These are phyloP conservation scores for Leccinum solheimii DNA, from an alignment of 1,284 basidiomycete species.

Conservation along the genomic window DNA sequence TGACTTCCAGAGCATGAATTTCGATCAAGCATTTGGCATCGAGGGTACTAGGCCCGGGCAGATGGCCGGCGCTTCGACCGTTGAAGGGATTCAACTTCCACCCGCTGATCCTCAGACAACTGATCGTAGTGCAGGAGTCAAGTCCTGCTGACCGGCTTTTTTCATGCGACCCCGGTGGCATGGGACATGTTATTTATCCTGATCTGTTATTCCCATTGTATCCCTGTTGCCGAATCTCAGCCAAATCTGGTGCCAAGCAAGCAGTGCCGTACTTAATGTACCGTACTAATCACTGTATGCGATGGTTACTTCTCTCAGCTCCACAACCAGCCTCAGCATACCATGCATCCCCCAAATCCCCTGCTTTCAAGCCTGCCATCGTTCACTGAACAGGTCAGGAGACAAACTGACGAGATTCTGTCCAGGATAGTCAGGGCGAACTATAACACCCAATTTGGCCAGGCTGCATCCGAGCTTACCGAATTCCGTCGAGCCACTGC, in stretches of 20 bases:
- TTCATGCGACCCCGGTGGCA: too few relatives aligned
- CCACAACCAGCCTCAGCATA: too few relatives aligned
- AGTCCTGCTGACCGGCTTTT: too few relatives aligned
- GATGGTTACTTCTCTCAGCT: too few relatives aligned
- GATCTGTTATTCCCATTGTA: too few relatives aligned
- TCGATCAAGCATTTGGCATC: constrained; percentile 56
- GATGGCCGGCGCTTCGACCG: constrained; percentile 4
- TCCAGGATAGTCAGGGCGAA: constrained; percentile 3
- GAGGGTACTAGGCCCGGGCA: constrained; percentile 19
- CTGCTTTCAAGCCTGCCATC: constrained; percentile 1
- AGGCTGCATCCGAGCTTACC: neutral
- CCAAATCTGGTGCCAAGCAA: too few relatives aligned
- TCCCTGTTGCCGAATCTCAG: too few relatives aligned
- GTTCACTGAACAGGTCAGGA: neutral
- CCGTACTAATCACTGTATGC: too few relatives aligned
- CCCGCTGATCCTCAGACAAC: too few relatives aligned
- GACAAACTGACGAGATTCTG: neutral
- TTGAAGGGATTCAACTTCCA: neutral
- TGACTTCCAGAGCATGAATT: constrained; percentile 33
- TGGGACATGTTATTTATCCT: too few relatives aligned
- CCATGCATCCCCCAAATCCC: constrained; percentile 3
- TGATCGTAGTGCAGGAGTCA: too few relatives aligned
- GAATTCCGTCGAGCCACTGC: neutral
- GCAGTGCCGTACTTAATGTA: too few relatives aligned
- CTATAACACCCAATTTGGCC: constrained; percentile 3